Conservation (phyloP, 352 stramenopile genomes). For the Pythium grandisporangium region DNA sequence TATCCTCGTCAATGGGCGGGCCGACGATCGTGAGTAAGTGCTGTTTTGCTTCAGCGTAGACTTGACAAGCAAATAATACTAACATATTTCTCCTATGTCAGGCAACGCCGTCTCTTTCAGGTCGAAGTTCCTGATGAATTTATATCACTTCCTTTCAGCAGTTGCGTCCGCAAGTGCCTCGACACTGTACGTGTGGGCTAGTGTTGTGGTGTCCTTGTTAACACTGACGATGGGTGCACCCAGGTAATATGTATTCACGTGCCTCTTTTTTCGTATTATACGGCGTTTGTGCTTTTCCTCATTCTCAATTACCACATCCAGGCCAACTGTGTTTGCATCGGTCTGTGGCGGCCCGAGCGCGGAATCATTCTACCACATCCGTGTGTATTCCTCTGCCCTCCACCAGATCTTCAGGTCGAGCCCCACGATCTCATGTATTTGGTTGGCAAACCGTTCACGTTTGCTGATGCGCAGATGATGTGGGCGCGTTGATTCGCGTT, state of each 20-base stretch:
- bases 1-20: slow-evolving; percentile 47
- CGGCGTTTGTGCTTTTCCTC: too few relatives aligned
- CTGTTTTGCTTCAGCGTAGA: background rate
- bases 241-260: too few relatives aligned
- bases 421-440: slow-evolving; percentile 56
- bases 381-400: slow-evolving; percentile 58
- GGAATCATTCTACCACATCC: slow-evolving; percentile 45
- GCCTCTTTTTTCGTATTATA: too few relatives aligned
- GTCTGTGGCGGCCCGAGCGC: slow-evolving; percentile 47
- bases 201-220: too few relatives aligned
- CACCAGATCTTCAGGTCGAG: slow-evolving; percentile 44
- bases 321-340: slow-evolving; percentile 51
- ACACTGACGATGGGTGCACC: too few relatives aligned
- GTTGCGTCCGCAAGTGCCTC: slow-evolving; percentile 69
- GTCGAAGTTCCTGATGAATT: slow-evolving; percentile 41
- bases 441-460: slow-evolving; percentile 54
- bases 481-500: too few relatives aligned
- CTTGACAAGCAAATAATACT: too few relatives aligned
- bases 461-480: slow-evolving; percentile 19
- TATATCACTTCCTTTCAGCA: slow-evolving; percentile 33
- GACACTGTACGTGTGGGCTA: slow-evolving; percentile 26
- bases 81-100: slow-evolving; percentile 3
- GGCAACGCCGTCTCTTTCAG: slow-evolving; percentile 58
- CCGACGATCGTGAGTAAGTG: slow-evolving; percentile 45
- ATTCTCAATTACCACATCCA: too few relatives aligned